These are phyloP conservation scores for Licmophora abbreviata DNA, from an alignment of 108 stramenopile genomes.

Conservation along the genomic window DNA sequence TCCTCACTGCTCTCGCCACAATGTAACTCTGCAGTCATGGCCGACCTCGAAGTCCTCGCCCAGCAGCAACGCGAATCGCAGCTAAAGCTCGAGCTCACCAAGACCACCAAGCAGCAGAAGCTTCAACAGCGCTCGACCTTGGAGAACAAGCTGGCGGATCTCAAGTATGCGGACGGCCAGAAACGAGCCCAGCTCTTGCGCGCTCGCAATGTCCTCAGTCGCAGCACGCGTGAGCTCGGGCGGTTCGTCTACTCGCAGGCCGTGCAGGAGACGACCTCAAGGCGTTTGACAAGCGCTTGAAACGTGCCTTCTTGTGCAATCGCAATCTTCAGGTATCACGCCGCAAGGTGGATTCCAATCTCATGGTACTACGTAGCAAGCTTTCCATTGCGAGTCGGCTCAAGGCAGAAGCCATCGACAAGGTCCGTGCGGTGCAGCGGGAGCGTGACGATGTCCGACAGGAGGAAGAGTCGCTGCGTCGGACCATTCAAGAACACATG, in stretches of 20 bases:
- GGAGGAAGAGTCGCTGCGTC: conserved; percentile 26
- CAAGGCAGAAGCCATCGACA: conserved; percentile 25
- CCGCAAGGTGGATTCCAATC: conserved; percentile 35
- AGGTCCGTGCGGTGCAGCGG: conserved; percentile 14
- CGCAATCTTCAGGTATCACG: conserved; percentile 22
- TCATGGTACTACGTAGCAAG: conserved; percentile 30
- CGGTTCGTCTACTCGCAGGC: conserved; percentile 23
- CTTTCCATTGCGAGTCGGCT: conserved; percentile 19
- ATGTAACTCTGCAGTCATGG: conserved; percentile 34
- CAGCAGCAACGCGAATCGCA: conserved; percentile 77
- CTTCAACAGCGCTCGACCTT: conserved; percentile 35
- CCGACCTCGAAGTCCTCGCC: conserved; percentile 72
- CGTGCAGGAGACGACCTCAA: conserved; percentile 33
- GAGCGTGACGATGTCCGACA: conserved; percentile 26
- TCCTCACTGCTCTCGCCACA: neutral
- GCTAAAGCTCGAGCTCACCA: conserved; percentile 47
- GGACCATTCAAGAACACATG: conserved; percentile 29
- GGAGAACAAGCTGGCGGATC: conserved; percentile 46
- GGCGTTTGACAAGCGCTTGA: conserved; percentile 48
- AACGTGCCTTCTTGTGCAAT: conserved; percentile 38
- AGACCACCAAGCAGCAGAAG: conserved; percentile 45
- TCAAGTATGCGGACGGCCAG: conserved; percentile 69
- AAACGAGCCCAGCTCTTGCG: conserved; percentile 47
- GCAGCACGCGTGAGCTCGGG: conserved; percentile 40
- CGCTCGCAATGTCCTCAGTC: conserved; percentile 39